Evolutionary conservation across 2,329 filamentous ascomycete species (phyloP), one percentile per base, ranked within the genome.

Genomic region (Exophiala spinifera): DNA sequence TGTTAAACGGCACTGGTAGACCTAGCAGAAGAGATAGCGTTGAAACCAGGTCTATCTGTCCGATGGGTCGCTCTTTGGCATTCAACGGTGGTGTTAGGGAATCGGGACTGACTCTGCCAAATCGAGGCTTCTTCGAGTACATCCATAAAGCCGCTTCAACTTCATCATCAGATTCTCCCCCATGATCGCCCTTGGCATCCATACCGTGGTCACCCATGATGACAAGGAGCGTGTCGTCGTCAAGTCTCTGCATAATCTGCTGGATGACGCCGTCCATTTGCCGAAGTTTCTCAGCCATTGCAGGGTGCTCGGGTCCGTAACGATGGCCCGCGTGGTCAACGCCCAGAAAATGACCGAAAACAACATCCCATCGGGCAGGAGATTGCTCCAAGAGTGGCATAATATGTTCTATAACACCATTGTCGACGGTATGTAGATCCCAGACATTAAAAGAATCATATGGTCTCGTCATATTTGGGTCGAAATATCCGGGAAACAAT

Each of bases 191-290:
- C 74, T 99, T 97, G 57, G 82, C 78, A 70, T 99, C 94, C 94
- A 99, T 99, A 10, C 94, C 94, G 67, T 99, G 94, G 69, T 99
- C 94, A n/a, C 94, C 94, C 90, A 99, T 95, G 13, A 99, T 88
- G 17, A 99, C 84, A 33, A 99, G 76, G 19, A 99, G 76, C 0
- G 94, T 99, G 51, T 89, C 76, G 49, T 96, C 87, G 64, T 96
- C 92, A 15, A 99, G 76, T 3, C 76, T 76, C 0, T 81, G 76
- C 2, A 88, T 84, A 50, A 97, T 77, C 21, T 86, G 79, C 40
- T 84, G 81, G 54, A 97, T 78, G 25, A 96, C 86, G 1, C 69
- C 74, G 65, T 99, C 85, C 92, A 99, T 99, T 72, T 99, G 90
- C 60, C 83, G 82, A 62, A 97, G 75, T 73, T 99, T 99, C 8